Evolutionary conservation across 495 filamentous ascomycete genomes (phyloP).

Genomic region (Chaetomidium leptoderma): DNA sequence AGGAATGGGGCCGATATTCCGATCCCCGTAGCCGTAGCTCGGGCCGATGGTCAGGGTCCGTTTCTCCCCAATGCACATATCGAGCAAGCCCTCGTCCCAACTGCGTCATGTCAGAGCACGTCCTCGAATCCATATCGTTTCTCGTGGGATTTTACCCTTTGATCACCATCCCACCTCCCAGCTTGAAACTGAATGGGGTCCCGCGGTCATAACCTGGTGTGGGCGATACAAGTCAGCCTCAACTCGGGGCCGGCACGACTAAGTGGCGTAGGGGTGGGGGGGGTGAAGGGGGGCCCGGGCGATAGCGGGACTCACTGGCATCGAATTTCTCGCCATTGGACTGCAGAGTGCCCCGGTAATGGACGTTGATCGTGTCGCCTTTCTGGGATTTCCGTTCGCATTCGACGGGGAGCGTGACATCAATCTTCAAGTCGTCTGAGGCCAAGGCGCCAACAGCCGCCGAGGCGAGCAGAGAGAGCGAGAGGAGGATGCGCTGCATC

Average conservation of each 20-base stretch:
- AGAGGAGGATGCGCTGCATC: conserved; percentile 56
- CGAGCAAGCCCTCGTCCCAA: conserved; percentile 87
- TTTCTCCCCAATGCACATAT: conserved; percentile 98
- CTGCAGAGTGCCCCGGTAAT: conserved; percentile 80
- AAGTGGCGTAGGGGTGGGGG: neutral
- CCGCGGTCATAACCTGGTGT: conserved; percentile 62
- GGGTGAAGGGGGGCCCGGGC: neutral
- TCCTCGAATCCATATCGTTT: neutral
- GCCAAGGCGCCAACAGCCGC: conserved; percentile 48
- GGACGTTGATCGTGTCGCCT: conserved; percentile 76
- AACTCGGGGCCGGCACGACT: conserved; percentile 5
- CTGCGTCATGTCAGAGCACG: conserved; percentile 30
- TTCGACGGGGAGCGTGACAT: conserved; percentile 65
- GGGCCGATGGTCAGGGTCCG: conserved; percentile 86
- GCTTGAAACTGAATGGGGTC: conserved; percentile 67
- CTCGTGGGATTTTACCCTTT: conserved; percentile 56
- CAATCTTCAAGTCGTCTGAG: conserved; percentile 62
- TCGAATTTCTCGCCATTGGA: conserved; percentile 55
- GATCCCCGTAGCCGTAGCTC: conserved; percentile 74
- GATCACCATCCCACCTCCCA: conserved; percentile 81
- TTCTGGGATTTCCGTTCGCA: conserved; percentile 65
- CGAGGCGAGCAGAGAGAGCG: conserved; percentile 52
- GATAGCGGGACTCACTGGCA: conserved; percentile 38
- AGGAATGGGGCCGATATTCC: conserved; percentile 72
- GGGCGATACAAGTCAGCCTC: conserved; percentile 23